Evolutionary conservation across 345 rosid genomes (phyloP).

Genomic region (thale cress (Arabidopsis thaliana)): DNA sequence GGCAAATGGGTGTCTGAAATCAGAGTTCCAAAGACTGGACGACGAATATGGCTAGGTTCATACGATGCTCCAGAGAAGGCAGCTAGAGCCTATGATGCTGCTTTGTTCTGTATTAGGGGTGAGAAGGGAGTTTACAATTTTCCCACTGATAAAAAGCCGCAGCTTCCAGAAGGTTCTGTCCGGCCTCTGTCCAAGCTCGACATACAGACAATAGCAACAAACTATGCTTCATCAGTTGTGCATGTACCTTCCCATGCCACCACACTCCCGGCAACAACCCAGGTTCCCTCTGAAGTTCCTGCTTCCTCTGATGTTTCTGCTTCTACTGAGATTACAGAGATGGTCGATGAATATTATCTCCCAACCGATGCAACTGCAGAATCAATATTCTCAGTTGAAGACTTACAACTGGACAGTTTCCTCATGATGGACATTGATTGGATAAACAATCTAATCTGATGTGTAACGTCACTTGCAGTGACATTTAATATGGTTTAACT

Average conservation of each 20-base stretch:
- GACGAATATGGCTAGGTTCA: conserved; percentile 58
- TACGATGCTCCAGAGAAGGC: conserved; percentile 57
- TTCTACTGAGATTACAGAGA: conserved; percentile 34
- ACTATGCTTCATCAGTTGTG: conserved; percentile 43
- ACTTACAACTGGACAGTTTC: conserved; percentile 48
- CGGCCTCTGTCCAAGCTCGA: conserved; percentile 44
- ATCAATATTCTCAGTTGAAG: conserved; percentile 41
- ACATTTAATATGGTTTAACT: conserved; percentile 30
- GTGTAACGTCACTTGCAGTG: conserved; percentile 15
- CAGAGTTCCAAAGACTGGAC: conserved; percentile 53
- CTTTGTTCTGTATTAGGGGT: conserved; percentile 52
- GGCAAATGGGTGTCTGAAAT: conserved; percentile 59
- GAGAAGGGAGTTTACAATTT: conserved; percentile 50
- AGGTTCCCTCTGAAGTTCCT: conserved; percentile 36
- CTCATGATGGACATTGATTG: conserved; percentile 52
- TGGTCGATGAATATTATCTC: conserved; percentile 34
- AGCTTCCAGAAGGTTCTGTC: conserved; percentile 45
- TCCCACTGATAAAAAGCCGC: conserved; percentile 48
- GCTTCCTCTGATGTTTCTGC: conserved; percentile 34
- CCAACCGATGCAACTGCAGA: conserved; percentile 27
- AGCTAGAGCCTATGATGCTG: conserved; percentile 61
- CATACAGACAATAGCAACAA: conserved; percentile 45
- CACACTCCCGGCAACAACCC: conserved; percentile 33
- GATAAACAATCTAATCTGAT: conserved; percentile 46
- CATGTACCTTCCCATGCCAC: conserved; percentile 32